Base-by-base conservation (phyloP, 2,329 filamentous ascomycete species). In the Venturia oleaginea region DNA sequence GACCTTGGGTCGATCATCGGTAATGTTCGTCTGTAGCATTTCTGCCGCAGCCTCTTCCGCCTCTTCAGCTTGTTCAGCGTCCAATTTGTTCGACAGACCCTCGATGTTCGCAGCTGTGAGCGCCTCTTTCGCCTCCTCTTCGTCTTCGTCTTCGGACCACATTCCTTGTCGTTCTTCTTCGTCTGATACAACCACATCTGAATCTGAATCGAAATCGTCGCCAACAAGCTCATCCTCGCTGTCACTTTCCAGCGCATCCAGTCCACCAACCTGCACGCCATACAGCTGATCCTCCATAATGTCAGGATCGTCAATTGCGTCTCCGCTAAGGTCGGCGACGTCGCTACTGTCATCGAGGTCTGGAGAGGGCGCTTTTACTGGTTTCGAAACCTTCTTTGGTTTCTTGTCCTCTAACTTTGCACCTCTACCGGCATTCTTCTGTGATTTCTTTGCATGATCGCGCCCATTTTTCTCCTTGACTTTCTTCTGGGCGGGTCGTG, bases 31-130 rank as follows among this genome's bases (percentile, higher is more conserved):
- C 78, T 96, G 92, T 74, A 97, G 76, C 10, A 90, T 89, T 75
- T 99, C 94, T 40, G 88, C 89, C 70, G 92, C 86, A 30, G 91
- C 91, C 67, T 92, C 90, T 30, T 87, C 91, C 22, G 88, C 91
- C 68, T 96, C 90, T 66, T 88, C 83, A 55, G 89, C 89, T 72
- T 84, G 80, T 72, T 94, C 81, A 71, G 84, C 81, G 74, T 99
- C 93, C 65, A 99, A 78, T 75, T 92, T 93, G 70, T 86, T 83
- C 64, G 93, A 92, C 64, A 99, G 80, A 65, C 94, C 94, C 71
- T 89, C 94, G 67, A 99, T 97, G 76, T 99, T 99, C 67, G 94
- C 94, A 1, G 92, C 92, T 62, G 91, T 99, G 69, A 99, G 83
- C 74, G 87, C 88, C 77, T 97, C 92, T 77, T 96, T 91, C 5